Evolutionary conservation across 2,329 filamentous ascomycete species (phyloP), one percentile per base, ranked within the genome.

Genomic region (Penicillium hesseltinei): DNA sequence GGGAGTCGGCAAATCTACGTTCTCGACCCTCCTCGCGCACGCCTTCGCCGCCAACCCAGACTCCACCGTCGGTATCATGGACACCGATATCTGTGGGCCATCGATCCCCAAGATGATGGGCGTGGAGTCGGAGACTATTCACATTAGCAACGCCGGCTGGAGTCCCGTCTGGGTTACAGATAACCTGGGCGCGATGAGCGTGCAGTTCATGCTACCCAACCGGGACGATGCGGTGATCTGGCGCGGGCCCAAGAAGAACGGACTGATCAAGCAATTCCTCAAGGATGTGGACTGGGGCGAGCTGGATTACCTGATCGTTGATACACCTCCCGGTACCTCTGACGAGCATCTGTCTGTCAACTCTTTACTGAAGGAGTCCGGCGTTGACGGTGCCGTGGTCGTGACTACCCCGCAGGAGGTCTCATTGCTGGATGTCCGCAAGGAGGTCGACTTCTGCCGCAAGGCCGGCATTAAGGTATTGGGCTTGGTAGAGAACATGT

Each of bases 51-150:
- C 85, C 15, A 91, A 95, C 73, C 86, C 88, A 0, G 85, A 88
- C 45, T 88, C 81, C 56, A 91, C 86, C 1, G 90, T 99, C 29
- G 94, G 93, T 21, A 88, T 99, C 66, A 97, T 97, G 91, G 94
- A 99, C 76, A 95, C 94, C 7, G 94, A 99, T 75, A 96, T 99
- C 61, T 97, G 92, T 77, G 94, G 94, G 0, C 94, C 94, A 0
- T 91, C 87, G 62, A 97, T 99, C 68, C 94, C 94, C 21, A 97
- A 97, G 79, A 97, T 99, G 93, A 92, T 99, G 88, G 94, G 94
- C 35, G 93, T 97, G 1, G 92, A 97, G 75, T 80, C 86, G 27
- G 93, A 99, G 77, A 96, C 90, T 1, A 94, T 99, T 51, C 94
- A 99, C 73, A 86, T 96, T 52, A 94, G 88, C 71, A 88, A 85